Conservation (phyloP, 1,284 basidiomycete species). For the Pholiota adiposa region DNA sequence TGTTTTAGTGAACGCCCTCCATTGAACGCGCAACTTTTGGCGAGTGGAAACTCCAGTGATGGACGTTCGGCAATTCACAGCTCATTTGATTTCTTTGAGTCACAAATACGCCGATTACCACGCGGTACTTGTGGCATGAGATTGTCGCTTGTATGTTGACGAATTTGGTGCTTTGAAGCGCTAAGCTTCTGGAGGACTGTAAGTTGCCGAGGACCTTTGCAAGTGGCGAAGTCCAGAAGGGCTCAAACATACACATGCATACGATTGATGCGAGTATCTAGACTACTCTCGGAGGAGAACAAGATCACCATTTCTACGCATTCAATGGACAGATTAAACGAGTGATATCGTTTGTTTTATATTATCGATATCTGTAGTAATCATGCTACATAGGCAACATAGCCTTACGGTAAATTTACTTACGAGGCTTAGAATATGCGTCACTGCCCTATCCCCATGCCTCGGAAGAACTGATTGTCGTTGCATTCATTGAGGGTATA, state of each 20-base stretch:
- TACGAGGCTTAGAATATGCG: neutral
- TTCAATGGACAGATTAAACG: neutral
- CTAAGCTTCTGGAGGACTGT: neutral
- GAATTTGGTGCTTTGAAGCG: neutral
- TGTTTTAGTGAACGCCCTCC: neutral
- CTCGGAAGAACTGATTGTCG: neutral
- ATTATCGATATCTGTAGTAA: too few relatives aligned
- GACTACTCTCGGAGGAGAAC: neutral
- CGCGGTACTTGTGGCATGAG: neutral
- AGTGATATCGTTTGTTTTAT: neutral
- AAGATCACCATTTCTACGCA: neutral
- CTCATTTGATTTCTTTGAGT: neutral
- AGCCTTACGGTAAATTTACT: neutral
- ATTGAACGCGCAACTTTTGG: neutral
- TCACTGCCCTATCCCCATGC: neutral
- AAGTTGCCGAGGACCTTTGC: neutral
- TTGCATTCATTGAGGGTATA: neutral
- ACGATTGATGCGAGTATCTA: neutral
- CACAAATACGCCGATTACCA: neutral
- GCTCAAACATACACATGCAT: neutral
- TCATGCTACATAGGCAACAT: neutral
- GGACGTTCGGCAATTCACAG: neutral
- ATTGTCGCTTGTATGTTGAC: neutral
- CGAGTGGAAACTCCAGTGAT: neutral
- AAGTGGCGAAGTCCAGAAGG: too few relatives aligned